Percentiles rank a stretch among this genome's conserved stretches.
Conservation (phyloP, 345 rosid genomes). For the Pistacia integerrima region DNA sequence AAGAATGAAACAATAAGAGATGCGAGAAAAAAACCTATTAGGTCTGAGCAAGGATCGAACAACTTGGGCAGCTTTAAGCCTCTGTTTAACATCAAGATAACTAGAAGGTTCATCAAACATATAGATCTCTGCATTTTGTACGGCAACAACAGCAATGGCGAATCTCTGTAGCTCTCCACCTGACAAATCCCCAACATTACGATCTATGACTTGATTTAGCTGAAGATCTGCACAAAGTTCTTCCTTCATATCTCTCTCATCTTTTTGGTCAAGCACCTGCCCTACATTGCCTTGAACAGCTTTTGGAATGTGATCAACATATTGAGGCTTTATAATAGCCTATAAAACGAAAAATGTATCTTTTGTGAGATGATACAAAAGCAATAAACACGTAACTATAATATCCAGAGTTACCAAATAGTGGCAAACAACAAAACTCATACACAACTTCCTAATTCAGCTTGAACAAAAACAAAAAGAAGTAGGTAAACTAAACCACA, state of each 20-base stretch:
- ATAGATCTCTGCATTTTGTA: constrained; percentile 95
- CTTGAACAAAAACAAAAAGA: neutral
- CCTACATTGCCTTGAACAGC: too few species aligned
- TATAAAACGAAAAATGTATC: constrained; percentile 24
- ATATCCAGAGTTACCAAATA: neutral
- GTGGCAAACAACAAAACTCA: neutral
- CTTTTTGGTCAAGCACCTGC: constrained; percentile 57
- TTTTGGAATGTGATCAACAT: constrained; percentile 52
- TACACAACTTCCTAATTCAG: neutral
- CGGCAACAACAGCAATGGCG: constrained; percentile 93
- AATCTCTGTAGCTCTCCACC: constrained; percentile 99
- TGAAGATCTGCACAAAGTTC: constrained; percentile 82
- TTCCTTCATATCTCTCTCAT: constrained; percentile 76
- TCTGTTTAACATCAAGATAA: constrained; percentile 98
- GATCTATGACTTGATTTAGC: constrained; percentile 90
- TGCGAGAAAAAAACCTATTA: constrained; percentile 54
- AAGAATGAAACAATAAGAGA: constrained; percentile 2
- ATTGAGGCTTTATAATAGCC: constrained; percentile 99
- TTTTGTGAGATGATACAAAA: constrained; percentile 2
- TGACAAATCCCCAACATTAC: constrained; percentile 87
- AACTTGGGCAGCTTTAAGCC: constrained; percentile 98
- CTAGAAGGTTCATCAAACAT: constrained; percentile 99
- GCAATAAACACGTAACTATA: neutral
- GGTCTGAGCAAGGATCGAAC: constrained; percentile 86
- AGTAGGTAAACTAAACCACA: neutral